Evolutionary conservation across 2,329 filamentous ascomycete species (phyloP).

Genomic region (Dactylellina drechsleri): DNA sequence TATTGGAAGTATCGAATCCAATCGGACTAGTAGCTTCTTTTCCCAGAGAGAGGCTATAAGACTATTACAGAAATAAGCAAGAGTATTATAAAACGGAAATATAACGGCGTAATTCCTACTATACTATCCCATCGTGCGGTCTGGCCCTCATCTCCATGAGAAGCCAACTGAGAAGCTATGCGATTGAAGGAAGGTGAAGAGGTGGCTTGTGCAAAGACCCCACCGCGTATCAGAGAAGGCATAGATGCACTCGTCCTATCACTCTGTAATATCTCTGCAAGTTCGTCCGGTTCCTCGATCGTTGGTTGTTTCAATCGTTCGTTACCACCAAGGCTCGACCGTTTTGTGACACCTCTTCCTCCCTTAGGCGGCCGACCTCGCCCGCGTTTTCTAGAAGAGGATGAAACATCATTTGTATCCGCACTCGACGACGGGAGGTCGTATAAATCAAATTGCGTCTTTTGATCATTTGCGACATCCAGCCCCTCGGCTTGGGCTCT

Average conservation of each 20-base stretch:
- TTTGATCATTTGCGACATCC: background rate
- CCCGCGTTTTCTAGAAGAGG: conserved; percentile 21
- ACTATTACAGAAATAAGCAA: background rate
- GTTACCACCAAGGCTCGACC: conserved; percentile 38
- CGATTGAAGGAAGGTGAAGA: too few species aligned
- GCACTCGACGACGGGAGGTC: conserved; percentile 42
- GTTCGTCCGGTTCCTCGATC: conserved; percentile 24
- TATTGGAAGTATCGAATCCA: background rate
- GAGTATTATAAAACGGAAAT: background rate
- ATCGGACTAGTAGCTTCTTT: conserved; percentile 2
- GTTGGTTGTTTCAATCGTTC: conserved; percentile 35
- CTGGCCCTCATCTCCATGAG: background rate
- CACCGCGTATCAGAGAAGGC: background rate
- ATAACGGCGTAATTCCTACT: background rate
- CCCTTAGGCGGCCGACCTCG: conserved; percentile 38
- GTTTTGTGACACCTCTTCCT: conserved; percentile 31
- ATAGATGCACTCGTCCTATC: background rate
- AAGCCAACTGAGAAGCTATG: too few species aligned
- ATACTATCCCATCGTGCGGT: background rate
- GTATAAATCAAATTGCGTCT: conserved; percentile 21
- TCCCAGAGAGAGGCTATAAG: conserved; percentile 4
- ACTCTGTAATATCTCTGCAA: conserved; percentile 1
- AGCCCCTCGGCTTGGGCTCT: conserved; percentile 12
- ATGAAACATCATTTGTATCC: conserved; percentile 10
- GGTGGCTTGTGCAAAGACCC: background rate